Evolutionary conservation across 75 land plant species (phyloP).

Genomic region (Pinus tabuliformis): DNA sequence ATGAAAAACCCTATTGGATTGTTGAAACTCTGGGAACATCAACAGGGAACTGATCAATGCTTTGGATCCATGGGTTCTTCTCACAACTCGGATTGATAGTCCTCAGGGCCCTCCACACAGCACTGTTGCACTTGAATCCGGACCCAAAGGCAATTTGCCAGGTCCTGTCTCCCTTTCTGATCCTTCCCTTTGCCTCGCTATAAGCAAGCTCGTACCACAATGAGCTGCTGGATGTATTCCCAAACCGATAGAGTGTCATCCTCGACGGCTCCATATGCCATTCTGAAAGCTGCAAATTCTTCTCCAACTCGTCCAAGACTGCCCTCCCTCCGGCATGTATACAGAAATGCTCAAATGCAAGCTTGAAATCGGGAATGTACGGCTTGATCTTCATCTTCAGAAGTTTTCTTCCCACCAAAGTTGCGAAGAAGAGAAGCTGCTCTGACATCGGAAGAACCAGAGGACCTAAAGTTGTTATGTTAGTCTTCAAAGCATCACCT

Average conservation of each 20-base stretch:
- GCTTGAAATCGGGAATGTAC: conserved; percentile 38
- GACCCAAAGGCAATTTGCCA: conserved; percentile 41
- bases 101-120: conserved; percentile 20
- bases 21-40: neutral
- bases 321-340: conserved; percentile 41
- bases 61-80: conserved; percentile 7
- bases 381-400: conserved; percentile 29
- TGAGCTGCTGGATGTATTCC: conserved; percentile 27
- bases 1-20: too few relatives aligned
- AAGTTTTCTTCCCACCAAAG: conserved; percentile 28
- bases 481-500: conserved; percentile 46
- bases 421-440: conserved; percentile 47
- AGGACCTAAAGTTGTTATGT: conserved; percentile 47
- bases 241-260: conserved; percentile 37
- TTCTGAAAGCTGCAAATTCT: conserved; percentile 23
- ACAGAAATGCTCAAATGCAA: conserved; percentile 41
- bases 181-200: conserved; percentile 27
- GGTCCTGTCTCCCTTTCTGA: conserved; percentile 20
- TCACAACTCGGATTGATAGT: conserved; percentile 10
- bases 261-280: conserved; percentile 29
- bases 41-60: conserved; percentile 6
- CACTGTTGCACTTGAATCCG: conserved; percentile 41
- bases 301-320: conserved; percentile 35
- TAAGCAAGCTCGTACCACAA: conserved; percentile 40
- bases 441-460: conserved; percentile 43